Evolutionary conservation across 805 yeast genomes (phyloP), one percentile per base, ranked within the genome.

Genomic region (Barnettozyma populi): DNA sequence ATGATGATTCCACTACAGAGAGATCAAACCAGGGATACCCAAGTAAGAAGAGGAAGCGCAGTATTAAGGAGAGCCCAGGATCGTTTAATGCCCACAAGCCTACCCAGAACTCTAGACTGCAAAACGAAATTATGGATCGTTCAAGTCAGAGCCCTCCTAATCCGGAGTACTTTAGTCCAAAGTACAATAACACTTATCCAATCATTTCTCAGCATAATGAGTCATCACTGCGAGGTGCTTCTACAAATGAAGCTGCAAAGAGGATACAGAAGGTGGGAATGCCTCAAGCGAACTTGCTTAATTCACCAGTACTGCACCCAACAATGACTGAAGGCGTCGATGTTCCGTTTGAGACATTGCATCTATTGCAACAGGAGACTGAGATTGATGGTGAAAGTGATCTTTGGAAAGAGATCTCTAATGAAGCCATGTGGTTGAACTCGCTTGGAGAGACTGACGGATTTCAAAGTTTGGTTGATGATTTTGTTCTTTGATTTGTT

Each of bases 331-430:
- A 57, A 21, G 56, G 53, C 9, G 48, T 49, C 7, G 49, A 51
- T 21, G 57, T 48, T 2, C 58, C 52, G 66, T 68, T 44, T 51
- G 64, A 57, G 23, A 65, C 55, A 21, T 60, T 51, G 59, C 67
- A 55, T 50, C 44, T 57, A 41, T 47, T 60, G 18, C 63, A 60
- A 34, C 51, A 51, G 25, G 57, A 52, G 21, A 61, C 66, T 19
- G 57, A 66, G 2, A 68, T 68, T n/a, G 63, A 68, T 16, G 60
- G 65, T 4, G 84, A 79, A 52, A 62, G 68, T 43, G 74, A 82
- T 51, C 65, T 86, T 29, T 86, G 95, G 95, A 82, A 79, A 58
- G 90, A 85, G 52, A 82, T 86, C 47, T 80, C 90, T 0, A 78
- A 76, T 57, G 88, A 84, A 57, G 90, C 90, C 0, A 81, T 78